A percentile compares a stretch with the other conserved stretches of the same genome.
Evolutionary conservation across 139 green algal species (phyloP).

Genomic region (Picochlorum sp.): DNA sequence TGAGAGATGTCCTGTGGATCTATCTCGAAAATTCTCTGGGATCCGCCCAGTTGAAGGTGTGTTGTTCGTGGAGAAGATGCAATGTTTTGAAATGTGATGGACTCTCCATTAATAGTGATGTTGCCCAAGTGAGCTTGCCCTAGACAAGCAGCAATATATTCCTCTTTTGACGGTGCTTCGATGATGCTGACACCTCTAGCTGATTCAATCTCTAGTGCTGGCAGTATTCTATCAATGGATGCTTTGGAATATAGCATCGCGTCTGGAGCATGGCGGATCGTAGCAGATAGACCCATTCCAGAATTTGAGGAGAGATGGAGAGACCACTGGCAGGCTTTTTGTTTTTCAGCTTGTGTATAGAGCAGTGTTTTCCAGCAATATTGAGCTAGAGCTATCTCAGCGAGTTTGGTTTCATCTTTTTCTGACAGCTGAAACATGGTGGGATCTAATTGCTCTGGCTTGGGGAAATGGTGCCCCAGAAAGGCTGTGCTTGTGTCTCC

Average conservation of each 20-base stretch:
- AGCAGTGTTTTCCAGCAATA: slow-evolving; percentile 4
- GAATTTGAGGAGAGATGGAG: not conserved
- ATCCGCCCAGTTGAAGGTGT: slow-evolving; percentile 20
- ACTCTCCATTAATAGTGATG: not conserved
- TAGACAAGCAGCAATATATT: not conserved
- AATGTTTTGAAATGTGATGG: slow-evolving; percentile 7
- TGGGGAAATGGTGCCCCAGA: slow-evolving; percentile 18
- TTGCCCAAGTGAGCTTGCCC: not conserved
- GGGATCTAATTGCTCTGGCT: slow-evolving; percentile 5
- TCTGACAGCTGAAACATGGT: slow-evolving; percentile 9
- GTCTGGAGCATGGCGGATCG: not conserved
- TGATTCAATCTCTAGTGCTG: not conserved
- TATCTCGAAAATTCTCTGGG: slow-evolving; percentile 17
- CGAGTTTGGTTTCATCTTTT: slow-evolving; percentile 10
- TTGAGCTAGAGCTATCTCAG: slow-evolving; percentile 17
- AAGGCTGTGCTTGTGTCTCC: slow-evolving; percentile 19
- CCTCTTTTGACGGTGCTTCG: not conserved
- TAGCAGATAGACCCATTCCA: not conserved
- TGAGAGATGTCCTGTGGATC: not conserved
- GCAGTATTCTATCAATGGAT: not conserved
- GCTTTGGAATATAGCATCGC: not conserved
- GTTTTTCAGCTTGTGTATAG: not conserved
- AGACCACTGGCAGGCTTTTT: not conserved
- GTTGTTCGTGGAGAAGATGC: not conserved
- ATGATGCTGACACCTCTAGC: not conserved